phyloP scores from a whole-genome alignment of 1,284 basidiomycete genomes.

The Inonotus hispidus region DNA sequence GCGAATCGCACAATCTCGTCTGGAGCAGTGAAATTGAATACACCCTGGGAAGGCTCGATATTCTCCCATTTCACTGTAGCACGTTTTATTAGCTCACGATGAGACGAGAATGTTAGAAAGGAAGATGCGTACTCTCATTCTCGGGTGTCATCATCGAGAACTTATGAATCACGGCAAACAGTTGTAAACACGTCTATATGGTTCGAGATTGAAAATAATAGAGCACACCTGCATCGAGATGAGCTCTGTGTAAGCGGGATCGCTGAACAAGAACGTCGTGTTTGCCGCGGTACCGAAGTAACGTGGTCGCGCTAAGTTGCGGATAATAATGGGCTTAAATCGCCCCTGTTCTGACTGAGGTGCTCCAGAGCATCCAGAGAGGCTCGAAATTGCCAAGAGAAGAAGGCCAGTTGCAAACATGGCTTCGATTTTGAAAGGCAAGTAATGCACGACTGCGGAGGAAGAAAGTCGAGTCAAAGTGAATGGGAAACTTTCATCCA shows the following conservation, averaged over 20 bases:
- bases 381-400: not conserved
- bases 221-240: conserved; percentile 15
- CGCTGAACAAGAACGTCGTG: conserved; percentile 14
- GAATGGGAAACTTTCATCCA: not conserved
- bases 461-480: not conserved
- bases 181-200: not conserved
- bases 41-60: conserved; percentile 15
- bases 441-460: not conserved
- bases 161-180: not conserved
- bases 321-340: conserved; percentile 7
- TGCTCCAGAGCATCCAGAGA: not conserved
- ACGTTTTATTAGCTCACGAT: not conserved
- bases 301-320: conserved; percentile 11
- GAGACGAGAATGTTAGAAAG: not conserved
- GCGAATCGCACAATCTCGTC: conserved; percentile 19
- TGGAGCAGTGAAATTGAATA: conserved; percentile 14
- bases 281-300: conserved; percentile 19
- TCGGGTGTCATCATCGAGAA: conserved; percentile 18
- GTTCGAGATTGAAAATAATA: not conserved
- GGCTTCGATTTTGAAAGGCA: not conserved
- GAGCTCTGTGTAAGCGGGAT: conserved; percentile 14
- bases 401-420: not conserved
- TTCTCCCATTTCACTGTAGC: conserved; percentile 17
- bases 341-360: not conserved
- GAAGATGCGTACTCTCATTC: conserved; percentile 15